Percentiles rank a stretch among this genome's conserved stretches.
Conservation (phyloP, 257 asterid genomes). For the Linderniella brevidens region DNA sequence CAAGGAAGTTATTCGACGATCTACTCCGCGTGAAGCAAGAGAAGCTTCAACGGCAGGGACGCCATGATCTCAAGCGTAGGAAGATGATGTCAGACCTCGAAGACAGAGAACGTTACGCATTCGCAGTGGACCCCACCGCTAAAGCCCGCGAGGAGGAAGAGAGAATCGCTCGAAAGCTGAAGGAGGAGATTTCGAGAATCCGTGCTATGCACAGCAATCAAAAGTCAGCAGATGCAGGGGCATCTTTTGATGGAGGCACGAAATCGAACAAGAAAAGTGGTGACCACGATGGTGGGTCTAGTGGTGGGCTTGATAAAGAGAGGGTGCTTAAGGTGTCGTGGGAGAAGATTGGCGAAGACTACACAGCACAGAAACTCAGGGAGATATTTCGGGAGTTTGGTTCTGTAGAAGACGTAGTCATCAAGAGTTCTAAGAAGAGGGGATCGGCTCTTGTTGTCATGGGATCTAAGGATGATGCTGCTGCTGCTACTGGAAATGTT, state of each 20-base stretch:
- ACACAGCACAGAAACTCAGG: constrained; percentile 40
- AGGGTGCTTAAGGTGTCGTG: constrained; percentile 79
- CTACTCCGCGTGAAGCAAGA: constrained; percentile 41
- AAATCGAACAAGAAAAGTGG: constrained; percentile 8
- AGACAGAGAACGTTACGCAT: constrained; percentile 53
- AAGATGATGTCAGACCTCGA: constrained; percentile 80
- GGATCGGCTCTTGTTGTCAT: constrained; percentile 80
- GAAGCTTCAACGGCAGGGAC: constrained; percentile 40
- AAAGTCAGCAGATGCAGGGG: constrained; percentile 16
- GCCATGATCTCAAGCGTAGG: constrained; percentile 49
- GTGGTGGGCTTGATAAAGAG: constrained; percentile 33
- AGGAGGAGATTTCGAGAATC: constrained; percentile 50
- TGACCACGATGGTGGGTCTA: constrained; percentile 18
- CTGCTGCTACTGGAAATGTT: constrained; percentile 39
- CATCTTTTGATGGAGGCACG: constrained; percentile 21
- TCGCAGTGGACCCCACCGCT: constrained; percentile 22
- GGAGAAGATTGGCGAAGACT: constrained; percentile 67
- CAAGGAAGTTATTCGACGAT: constrained; percentile 60
- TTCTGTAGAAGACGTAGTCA: constrained; percentile 64
- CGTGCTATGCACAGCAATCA: constrained; percentile 30
- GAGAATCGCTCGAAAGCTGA: constrained; percentile 31
- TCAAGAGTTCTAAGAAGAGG: constrained; percentile 60
- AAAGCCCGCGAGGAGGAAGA: constrained; percentile 53
- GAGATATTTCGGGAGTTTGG: constrained; percentile 66
- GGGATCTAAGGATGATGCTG: constrained; percentile 62